A percentile compares a stretch with the other conserved stretches of the same genome.
Evolutionary conservation across 2,329 filamentous ascomycete genomes (phyloP).

Genomic region (Immersiporthe knoxdaviesiana): DNA sequence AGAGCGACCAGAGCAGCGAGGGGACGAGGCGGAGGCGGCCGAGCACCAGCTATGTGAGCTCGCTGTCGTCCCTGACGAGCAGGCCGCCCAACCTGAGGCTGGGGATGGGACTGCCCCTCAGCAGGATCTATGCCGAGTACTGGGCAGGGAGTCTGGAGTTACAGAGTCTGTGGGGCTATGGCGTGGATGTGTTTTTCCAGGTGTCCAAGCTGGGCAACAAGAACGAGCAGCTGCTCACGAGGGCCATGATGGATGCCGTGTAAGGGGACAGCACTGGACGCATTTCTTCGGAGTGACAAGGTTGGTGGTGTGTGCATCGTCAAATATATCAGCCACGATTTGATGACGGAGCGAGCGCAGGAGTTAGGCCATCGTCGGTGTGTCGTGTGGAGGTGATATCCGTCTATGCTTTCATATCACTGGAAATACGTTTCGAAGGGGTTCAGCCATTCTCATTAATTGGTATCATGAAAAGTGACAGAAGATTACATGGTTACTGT

Average conservation of each 20-base stretch:
- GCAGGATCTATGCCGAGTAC: slow-evolving; percentile 93
- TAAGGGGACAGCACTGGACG: slow-evolving; percentile 41
- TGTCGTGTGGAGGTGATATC: not conserved
- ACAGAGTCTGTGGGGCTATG: slow-evolving; percentile 93
- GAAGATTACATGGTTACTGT: slow-evolving; percentile 51
- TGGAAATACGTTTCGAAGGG: slow-evolving; percentile 27
- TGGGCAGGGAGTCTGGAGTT: slow-evolving; percentile 93
- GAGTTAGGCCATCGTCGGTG: not conserved
- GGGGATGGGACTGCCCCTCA: slow-evolving; percentile 92
- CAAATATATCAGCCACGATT: not conserved
- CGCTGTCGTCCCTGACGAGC: slow-evolving; percentile 77
- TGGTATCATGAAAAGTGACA: slow-evolving; percentile 54
- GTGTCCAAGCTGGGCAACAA: slow-evolving; percentile 97
- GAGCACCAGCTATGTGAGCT: slow-evolving; percentile 55
- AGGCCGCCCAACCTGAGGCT: slow-evolving; percentile 84
- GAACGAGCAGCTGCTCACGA: slow-evolving; percentile 86
- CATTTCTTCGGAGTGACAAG: not conserved
- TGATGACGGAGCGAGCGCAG: not conserved
- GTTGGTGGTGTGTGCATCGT: not conserved
- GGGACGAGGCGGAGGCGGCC: slow-evolving; percentile 23
- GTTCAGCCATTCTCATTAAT: slow-evolving; percentile 45
- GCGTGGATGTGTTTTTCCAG: slow-evolving; percentile 92
- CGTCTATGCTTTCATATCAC: not conserved
- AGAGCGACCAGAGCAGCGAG: slow-evolving; percentile 15
- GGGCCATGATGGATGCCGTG: slow-evolving; percentile 77